A percentile compares a stretch with the other conserved stretches of the same genome.
Conservation (phyloP, 129 eudicot genomes). For the Lonicera japonica region DNA sequence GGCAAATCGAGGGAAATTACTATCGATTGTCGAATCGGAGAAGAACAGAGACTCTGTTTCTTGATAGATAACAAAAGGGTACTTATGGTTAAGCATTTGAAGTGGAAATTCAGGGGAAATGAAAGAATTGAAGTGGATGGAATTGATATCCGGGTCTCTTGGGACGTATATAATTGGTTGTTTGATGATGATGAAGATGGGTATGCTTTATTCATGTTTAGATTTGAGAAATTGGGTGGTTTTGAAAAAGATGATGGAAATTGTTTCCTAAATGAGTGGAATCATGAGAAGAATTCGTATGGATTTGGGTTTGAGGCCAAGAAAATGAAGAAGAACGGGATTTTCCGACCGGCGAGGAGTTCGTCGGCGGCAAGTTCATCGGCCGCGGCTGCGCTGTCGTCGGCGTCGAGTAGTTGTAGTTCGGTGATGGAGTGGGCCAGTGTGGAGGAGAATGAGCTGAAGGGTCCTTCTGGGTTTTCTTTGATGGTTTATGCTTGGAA, state of each 20-base stretch:
- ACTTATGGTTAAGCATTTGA: constrained; percentile 47
- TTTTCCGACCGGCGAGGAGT: constrained; percentile 23
- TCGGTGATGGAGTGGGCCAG: constrained; percentile 92
- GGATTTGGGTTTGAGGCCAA: constrained; percentile 58
- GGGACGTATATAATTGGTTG: constrained; percentile 81
- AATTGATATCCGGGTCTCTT: constrained; percentile 43
- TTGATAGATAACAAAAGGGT: constrained; percentile 46
- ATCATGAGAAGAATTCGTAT: constrained; percentile 21
- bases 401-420: constrained; percentile 55
- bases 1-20: constrained; percentile 36
- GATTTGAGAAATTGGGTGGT: constrained; percentile 46
- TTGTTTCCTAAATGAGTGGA: constrained; percentile 3
- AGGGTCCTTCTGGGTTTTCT: constrained; percentile 68
- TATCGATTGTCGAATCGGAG: constrained; percentile 42
- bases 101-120: constrained; percentile 78
- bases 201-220: constrained; percentile 62
- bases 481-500: constrained; percentile 81
- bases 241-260: constrained; percentile 27
- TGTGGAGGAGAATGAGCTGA: constrained; percentile 60
- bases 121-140: constrained; percentile 65
- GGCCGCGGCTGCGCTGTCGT: constrained; percentile 49
- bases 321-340: constrained; percentile 60
- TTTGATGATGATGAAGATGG: constrained; percentile 46
- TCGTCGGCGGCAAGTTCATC: constrained; percentile 35
- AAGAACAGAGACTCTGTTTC: constrained; percentile 38